These are phyloP conservation scores for Lippia alba DNA, from an alignment of 305 asterid species.

Conservation along the genomic window DNA sequence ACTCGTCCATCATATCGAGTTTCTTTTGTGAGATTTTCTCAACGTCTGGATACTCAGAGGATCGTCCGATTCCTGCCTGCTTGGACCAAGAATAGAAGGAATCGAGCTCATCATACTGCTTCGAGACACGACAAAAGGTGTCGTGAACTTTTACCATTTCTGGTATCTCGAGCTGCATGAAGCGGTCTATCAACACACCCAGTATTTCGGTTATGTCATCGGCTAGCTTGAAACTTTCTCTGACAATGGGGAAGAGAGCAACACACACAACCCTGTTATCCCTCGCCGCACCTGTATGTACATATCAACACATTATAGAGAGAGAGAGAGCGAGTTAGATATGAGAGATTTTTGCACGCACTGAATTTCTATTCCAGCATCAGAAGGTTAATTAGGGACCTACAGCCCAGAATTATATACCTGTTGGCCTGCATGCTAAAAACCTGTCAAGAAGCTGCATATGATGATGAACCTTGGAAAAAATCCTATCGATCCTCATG, in stretches of 20 bases:
- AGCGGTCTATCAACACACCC: slow-evolving; percentile 71
- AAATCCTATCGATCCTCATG: slow-evolving; percentile 60
- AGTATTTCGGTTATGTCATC: slow-evolving; percentile 75
- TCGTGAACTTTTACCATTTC: slow-evolving; percentile 68
- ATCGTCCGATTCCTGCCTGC: slow-evolving; percentile 62
- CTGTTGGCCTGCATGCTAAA: slow-evolving; percentile 86
- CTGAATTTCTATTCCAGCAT: too few relatives aligned
- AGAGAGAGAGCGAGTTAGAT: too few relatives aligned
- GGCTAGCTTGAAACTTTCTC: slow-evolving; percentile 79
- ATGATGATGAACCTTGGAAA: slow-evolving; percentile 65
- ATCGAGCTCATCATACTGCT: slow-evolving; percentile 88
- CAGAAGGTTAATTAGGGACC: too few relatives aligned
- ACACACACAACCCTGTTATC: slow-evolving; percentile 66
- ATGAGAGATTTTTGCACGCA: too few relatives aligned
- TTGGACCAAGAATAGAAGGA: slow-evolving; percentile 75
- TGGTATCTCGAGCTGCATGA: slow-evolving; percentile 71
- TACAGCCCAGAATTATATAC: slow-evolving; percentile 34
- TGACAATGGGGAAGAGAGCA: slow-evolving; percentile 74
- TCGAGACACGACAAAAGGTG: slow-evolving; percentile 68
- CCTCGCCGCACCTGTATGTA: slow-evolving; percentile 66
- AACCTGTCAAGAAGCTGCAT: slow-evolving; percentile 86
- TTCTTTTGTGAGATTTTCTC: slow-evolving; percentile 75
- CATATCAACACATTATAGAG: too few relatives aligned
- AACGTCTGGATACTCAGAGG: slow-evolving; percentile 82
- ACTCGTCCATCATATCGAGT: slow-evolving; percentile 88